Evolutionary conservation across 2,329 filamentous ascomycete species (phyloP), one percentile per base, ranked within the genome.

Genomic region (Alternaria postmessia): DNA sequence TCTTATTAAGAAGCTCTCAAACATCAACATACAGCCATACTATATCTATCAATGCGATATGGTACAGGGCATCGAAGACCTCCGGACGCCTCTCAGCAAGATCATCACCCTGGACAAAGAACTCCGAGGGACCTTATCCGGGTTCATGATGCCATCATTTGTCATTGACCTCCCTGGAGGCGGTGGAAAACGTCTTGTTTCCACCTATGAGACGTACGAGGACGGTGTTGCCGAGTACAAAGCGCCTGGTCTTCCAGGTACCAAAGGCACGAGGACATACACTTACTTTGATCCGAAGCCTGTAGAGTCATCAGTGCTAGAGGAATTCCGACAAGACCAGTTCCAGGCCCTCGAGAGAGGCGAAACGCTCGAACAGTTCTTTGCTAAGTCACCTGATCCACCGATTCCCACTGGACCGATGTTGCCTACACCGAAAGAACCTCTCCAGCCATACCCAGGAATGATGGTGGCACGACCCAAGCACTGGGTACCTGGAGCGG

Each of bases 1-100:
- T 4, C 78, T 89, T 41, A 86, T 89, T 39, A 80, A 82, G 32
- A 79, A 73, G 48, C 79, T 89, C 24, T 83, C 85, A 2, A 82
- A 86, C 63, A 85, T 86, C 61, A 85, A 84, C 43, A 83, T 89
- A 47, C 78, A 83, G 51, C 87, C 87, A 83, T 89, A 89, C 73
- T 90, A 90, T 67, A 84, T 90, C 52, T 90, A 89, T 73, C 87
- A 89, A 69, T 85, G 85, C 47, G 88, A 90, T 71, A 86, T 89
- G 83, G 86, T 89, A 8, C 75, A 80, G 28, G 85, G 83, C 44
- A 81, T 87, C 3, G 88, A 90, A 76, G 87, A 90, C 67, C 79
- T 89, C 22, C 85, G 88, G 7, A 90, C 87, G 0, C 86, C 87
- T 2, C 80, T 90, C 11, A 80, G 81, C 43, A 86, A 84, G 2